Conservation (phyloP, 805 yeast species). For the Kluyveromyces wickerhamii region DNA sequence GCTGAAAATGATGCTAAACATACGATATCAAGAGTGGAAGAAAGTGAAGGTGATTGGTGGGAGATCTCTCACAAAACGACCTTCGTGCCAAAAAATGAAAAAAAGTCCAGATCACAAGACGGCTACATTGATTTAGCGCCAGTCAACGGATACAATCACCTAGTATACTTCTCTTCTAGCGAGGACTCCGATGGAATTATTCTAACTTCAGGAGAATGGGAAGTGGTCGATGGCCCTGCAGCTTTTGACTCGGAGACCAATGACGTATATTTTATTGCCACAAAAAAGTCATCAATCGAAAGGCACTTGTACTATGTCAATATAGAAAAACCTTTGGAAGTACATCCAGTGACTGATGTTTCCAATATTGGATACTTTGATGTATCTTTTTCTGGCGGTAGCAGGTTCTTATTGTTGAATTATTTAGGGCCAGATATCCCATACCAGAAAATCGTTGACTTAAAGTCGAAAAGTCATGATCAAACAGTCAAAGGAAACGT, state of each 20-base stretch:
- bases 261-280: constrained; percentile 55
- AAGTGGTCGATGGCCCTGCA: constrained; percentile 69
- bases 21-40: constrained; percentile 40
- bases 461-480: constrained; percentile 32
- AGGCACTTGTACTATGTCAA: constrained; percentile 72
- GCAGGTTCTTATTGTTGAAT: constrained; percentile 60
- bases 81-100: constrained; percentile 44
- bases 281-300: constrained; percentile 72
- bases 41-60: constrained; percentile 60
- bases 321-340: constrained; percentile 36
- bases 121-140: constrained; percentile 80
- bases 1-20: constrained; percentile 31
- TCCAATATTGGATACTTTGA: constrained; percentile 55
- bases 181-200: constrained; percentile 36
- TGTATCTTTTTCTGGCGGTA: constrained; percentile 73
- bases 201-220: constrained; percentile 80
- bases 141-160: constrained; percentile 56
- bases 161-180: constrained; percentile 79
- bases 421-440: constrained; percentile 79
- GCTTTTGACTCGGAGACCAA: constrained; percentile 48
- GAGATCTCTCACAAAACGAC: constrained; percentile 62
- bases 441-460: constrained; percentile 59
- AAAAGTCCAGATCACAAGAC: constrained; percentile 37
- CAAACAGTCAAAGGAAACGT: constrained; percentile 12
- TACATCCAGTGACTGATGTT: constrained; percentile 41